phyloP scores from a whole-genome alignment of 73 alveolate genomes.

The Stentor coeruleus region DNA sequence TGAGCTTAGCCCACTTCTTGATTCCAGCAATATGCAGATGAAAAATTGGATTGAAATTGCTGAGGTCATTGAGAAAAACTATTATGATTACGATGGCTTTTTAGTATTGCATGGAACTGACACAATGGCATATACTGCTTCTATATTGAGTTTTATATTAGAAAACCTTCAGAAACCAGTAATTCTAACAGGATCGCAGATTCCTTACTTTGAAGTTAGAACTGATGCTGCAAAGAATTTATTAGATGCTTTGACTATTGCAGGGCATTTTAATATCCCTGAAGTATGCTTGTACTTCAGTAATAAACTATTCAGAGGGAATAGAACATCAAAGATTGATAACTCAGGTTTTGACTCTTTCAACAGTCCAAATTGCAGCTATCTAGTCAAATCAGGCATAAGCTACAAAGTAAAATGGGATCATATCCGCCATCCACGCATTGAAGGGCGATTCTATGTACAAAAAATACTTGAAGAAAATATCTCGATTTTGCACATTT shows the following conservation, averaged over 20 bases:
- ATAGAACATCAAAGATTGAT: slow-evolving; percentile 63
- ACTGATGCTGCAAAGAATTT: slow-evolving; percentile 77
- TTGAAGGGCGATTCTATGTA: slow-evolving; percentile 46
- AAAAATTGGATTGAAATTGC: slow-evolving; percentile 85
- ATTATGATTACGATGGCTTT: slow-evolving; percentile 82
- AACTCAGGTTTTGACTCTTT: slow-evolving; percentile 62
- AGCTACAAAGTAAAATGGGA: slow-evolving; percentile 55
- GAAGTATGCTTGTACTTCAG: slow-evolving; percentile 72
- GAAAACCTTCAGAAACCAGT: slow-evolving; percentile 82
- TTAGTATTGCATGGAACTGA: slow-evolving; percentile 95
- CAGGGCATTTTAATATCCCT: slow-evolving; percentile 78
- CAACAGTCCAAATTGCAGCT: slow-evolving; percentile 65
- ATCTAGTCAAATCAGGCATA: slow-evolving; percentile 62
- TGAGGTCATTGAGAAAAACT: slow-evolving; percentile 63
- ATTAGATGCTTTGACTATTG: slow-evolving; percentile 69
- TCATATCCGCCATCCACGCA: slow-evolving; percentile 35
- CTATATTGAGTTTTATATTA: slow-evolving; percentile 95
- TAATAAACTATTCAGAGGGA: slow-evolving; percentile 71
- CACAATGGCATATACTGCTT: slow-evolving; percentile 98
- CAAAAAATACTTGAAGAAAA: slow-evolving; percentile 47
- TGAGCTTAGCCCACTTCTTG: slow-evolving; percentile 69
- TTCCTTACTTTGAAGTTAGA: slow-evolving; percentile 70
- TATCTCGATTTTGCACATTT: slow-evolving; percentile 56
- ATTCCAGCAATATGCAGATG: slow-evolving; percentile 75
- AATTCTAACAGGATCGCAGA: slow-evolving; percentile 81